Base-by-base conservation (phyloP, 257 asterid species). In the Phtheirospermum japonicum region DNA sequence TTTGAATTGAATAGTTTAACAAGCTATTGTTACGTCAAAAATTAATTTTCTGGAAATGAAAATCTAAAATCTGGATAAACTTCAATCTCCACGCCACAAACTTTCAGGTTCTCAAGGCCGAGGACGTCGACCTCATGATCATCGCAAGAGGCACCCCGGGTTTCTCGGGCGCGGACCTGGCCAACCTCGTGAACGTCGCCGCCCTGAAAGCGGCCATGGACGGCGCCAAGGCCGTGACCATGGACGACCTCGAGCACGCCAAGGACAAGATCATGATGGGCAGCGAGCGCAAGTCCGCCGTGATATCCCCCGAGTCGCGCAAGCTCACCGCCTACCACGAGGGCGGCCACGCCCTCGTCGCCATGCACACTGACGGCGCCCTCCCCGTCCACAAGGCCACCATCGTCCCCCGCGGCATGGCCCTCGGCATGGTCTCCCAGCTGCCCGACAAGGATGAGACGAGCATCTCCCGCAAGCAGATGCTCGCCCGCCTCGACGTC, bases 251-350 rank as follows among this genome's bases (percentile, higher is more conserved):
- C 11, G 97, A 90, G 87, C 69, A 85, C 60, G 97, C 97, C 4
- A 90, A 85, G 82, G 97, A 90, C 75, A 90, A 82, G 77, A 90
- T 87, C 74, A 80, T 85, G 89, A 90, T 90, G 96, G 97, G 97
- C 42, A 90, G 88, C 23, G 97, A 90, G 71, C 90, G 96, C 28
- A 90, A 87, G 73, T 85, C 97, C 13, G 97, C 96, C 1, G 95
- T 87, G 18, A 83, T 90, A 69, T 85, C 96, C 32, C 88, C 85
- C 0, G 96, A 90, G 71, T 78, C 88, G 1, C 76, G 96, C 14
- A 87, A 66, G 71, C 79, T 81, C 14, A 90, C 97, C 0, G 97
- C 97, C 54, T 90, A 78, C 79, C 96, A 90, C 12, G 97, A 90
- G 76, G 96, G 96, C 12, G 97, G 97, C 30, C 97, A 86, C 49